phyloP scores from a whole-genome alignment of 2,329 filamentous ascomycete genomes.

The Pestalotiopsis sp. region DNA sequence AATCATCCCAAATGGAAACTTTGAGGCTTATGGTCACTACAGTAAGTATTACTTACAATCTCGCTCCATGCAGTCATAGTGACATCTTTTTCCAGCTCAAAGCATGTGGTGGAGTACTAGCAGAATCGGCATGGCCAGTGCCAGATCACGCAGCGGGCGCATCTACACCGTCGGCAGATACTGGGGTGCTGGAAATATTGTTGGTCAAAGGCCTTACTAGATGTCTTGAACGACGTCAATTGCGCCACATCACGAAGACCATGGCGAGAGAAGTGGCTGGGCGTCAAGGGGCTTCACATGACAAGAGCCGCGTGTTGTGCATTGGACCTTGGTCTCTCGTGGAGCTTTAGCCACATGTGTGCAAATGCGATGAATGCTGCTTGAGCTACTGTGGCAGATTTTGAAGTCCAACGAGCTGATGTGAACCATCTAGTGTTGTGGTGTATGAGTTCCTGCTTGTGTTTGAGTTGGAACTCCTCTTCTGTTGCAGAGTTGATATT shows the following conservation, averaged over 20 bases:
- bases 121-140: conserved; percentile 1
- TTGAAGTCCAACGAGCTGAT: too few relatives aligned
- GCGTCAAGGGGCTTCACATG: too few relatives aligned
- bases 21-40: conserved; percentile 4
- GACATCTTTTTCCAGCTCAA: neutral
- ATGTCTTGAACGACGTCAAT: neutral
- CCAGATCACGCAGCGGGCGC: conserved; percentile 1
- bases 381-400: too few relatives aligned
- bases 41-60: neutral
- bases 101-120: conserved; percentile 4
- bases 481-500: too few relatives aligned
- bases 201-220: conserved; percentile 2
- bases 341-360: too few relatives aligned
- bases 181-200: conserved; percentile 1
- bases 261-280: too few relatives aligned
- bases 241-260: neutral
- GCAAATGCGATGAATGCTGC: too few relatives aligned
- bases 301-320: too few relatives aligned
- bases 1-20: conserved; percentile 3
- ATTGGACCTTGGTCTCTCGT: too few relatives aligned
- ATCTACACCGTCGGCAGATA: conserved; percentile 3
- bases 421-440: too few relatives aligned
- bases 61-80: neutral
- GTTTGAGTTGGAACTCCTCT: too few relatives aligned
- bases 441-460: too few relatives aligned